Conservation (phyloP, 257 asterid genomes). For the Prunella vulgaris region DNA sequence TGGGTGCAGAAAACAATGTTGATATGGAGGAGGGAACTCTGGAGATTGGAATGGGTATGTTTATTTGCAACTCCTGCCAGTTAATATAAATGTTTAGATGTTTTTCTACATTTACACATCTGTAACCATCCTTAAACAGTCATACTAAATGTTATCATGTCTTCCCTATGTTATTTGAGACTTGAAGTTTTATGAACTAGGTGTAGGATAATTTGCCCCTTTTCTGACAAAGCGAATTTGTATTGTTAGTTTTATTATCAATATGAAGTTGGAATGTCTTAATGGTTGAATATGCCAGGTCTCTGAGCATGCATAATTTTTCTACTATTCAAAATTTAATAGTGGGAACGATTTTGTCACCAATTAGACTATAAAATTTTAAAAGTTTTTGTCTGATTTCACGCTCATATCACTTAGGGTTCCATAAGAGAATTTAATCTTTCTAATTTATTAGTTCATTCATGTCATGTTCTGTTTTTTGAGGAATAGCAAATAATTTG, state of each 20-base stretch:
- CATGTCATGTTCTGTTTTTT: not conserved
- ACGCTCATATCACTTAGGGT: not conserved
- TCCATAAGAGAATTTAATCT: not conserved
- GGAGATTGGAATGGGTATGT: slow-evolving; percentile 92
- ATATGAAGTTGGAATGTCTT: not conserved
- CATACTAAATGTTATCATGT: not conserved
- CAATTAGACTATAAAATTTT: not conserved
- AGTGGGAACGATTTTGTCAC: not conserved
- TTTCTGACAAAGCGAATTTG: not conserved
- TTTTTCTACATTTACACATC: not conserved
- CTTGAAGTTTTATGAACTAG: slow-evolving; percentile 7
- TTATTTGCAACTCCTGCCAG: slow-evolving; percentile 2
- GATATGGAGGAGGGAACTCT: slow-evolving; percentile 80
- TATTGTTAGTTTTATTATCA: not conserved
- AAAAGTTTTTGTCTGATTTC: not conserved
- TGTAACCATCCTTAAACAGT: not conserved
- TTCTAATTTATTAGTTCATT: not conserved
- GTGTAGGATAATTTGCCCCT: not conserved
- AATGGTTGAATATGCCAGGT: slow-evolving; percentile 1
- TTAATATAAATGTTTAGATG: not conserved
- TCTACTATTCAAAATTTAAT: not conserved
- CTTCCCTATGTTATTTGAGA: not conserved
- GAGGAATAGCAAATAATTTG: not conserved
- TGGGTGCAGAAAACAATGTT: slow-evolving; percentile 58
- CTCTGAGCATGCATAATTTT: not conserved